Conservation (phyloP, 2,329 filamentous ascomycete genomes). For the Fusarium sp. region DNA sequence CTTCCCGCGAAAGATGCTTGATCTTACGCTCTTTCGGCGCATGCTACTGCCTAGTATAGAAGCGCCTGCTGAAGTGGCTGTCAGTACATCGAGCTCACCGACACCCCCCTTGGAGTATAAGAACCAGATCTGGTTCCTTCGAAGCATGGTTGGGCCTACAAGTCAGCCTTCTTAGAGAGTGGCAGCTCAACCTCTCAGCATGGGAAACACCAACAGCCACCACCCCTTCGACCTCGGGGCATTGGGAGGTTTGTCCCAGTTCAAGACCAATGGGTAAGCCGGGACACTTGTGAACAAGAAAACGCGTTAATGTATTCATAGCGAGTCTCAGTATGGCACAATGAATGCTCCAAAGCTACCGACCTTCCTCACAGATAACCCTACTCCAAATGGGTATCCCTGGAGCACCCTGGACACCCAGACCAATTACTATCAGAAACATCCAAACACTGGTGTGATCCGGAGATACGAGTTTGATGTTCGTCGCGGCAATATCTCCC, state of each 20-base stretch:
- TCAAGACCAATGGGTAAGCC: conserved; percentile 41
- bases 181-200: conserved; percentile 16
- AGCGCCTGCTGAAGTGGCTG: conserved; percentile 18
- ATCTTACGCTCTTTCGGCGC: conserved; percentile 30
- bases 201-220: conserved; percentile 38
- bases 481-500: conserved; percentile 61
- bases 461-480: conserved; percentile 66
- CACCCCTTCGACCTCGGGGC: conserved; percentile 25
- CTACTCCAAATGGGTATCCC: conserved; percentile 60
- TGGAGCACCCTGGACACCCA: conserved; percentile 60
- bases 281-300: background rate
- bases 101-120: background rate
- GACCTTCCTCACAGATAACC: conserved; percentile 60
- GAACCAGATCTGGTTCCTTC: conserved; percentile 36
- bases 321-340: conserved; percentile 57
- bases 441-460: conserved; percentile 65
- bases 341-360: conserved; percentile 53
- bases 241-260: conserved; percentile 35
- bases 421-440: conserved; percentile 62
- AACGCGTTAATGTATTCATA: conserved; percentile 25
- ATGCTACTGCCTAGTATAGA: conserved; percentile 8
- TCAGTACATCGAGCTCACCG: conserved; percentile 3
- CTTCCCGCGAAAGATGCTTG: conserved; percentile 19
- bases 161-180: conserved; percentile 12
- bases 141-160: background rate